Base-by-base conservation (phyloP, 148 eudicot genomes). In the Vaccinium corymbosum region DNA sequence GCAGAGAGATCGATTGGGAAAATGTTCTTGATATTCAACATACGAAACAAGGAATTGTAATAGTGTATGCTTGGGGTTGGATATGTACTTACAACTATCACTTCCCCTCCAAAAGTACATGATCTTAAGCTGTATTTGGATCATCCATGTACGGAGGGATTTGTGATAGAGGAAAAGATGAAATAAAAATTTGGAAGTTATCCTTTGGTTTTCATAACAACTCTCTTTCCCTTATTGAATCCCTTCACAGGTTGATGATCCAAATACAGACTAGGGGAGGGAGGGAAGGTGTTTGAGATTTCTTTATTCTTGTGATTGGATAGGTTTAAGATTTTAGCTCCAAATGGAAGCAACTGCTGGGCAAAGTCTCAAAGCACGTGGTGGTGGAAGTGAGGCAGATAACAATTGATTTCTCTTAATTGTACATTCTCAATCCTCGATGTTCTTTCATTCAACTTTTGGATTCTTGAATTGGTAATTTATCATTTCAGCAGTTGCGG, bases 271-370 rank as follows among this genome's bases (percentile, higher is more conserved):
- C 35, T 27, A 12, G 72, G 25, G 38, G 73, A 16, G 11, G 75
- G 1, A 27, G 32, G 32, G 32, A 27, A 15, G 10, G 48, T 0
- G 2, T n/a, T 32, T n/a, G 16, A n/a, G 10, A 52, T 35, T 11
- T 46, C 7, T 11, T 75, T 75, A 48, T 76, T 38, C 42, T 38
- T 38, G 3, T 38, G 1, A 38, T 82, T 78, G 80, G 83, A 72
- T 92, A 97, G 99, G 93, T 91, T 87, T 84, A 94, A 92, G 94
- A 85, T 94, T 68, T 87, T 85, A 4, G 99, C 97, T 6, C 98
- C 99, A 11, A 95, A 97, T 88, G 98, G 94, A 76, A 93, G 88
- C 92, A 89, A 87, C 84, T 97, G 94, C 80, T 94, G 97, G 94
- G 87, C 77, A 5, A 89, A 29, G 88, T 78, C 93, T 88, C 83